A percentile compares a stretch with the other conserved stretches of the same genome.
Evolutionary conservation across 2,329 filamentous ascomycete species (phyloP).

Genomic region (Alternaria sp.): DNA sequence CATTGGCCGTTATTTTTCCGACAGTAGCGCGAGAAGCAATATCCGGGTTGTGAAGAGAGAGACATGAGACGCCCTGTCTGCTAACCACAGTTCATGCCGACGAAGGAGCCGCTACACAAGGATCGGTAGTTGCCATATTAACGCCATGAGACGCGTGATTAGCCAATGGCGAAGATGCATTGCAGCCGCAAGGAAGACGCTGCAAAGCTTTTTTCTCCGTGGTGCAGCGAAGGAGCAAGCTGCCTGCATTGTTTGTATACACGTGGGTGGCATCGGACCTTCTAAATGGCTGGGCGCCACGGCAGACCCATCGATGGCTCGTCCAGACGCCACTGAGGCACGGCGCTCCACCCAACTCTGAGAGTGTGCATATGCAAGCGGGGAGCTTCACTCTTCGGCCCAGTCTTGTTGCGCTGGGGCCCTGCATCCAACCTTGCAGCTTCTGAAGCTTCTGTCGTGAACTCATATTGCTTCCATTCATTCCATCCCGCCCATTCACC

Average conservation of each 20-base stretch:
- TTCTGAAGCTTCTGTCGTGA: constrained; percentile 16
- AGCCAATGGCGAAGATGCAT: background rate
- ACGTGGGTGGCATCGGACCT: constrained; percentile 27
- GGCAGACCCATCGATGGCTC: constrained; percentile 21
- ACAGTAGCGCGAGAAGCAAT: background rate
- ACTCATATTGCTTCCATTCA: constrained; percentile 19
- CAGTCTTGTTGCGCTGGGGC: constrained; percentile 12
- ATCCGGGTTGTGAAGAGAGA: background rate
- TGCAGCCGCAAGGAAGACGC: constrained; percentile 4
- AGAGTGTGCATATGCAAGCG: constrained; percentile 18
- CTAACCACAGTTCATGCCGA: constrained; percentile 1
- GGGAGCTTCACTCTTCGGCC: constrained; percentile 20
- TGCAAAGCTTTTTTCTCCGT: constrained; percentile 16
- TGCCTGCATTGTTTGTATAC: constrained; percentile 21
- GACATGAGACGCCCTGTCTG: background rate
- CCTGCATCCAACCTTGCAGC: constrained; percentile 6
- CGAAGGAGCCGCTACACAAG: constrained; percentile 1
- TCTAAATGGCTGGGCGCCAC: constrained; percentile 30
- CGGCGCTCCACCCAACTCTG: constrained; percentile 23
- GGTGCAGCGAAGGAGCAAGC: constrained; percentile 18
- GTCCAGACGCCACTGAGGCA: constrained; percentile 15
- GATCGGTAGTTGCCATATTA: constrained; percentile 1
- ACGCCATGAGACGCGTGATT: constrained; percentile 1
- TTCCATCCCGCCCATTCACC: constrained; percentile 4
- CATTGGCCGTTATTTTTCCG: background rate